Percentiles rank a stretch among this genome's conserved stretches.
Conservation (phyloP, 768 basidiomycete species). For the Russula griseocarnosa region DNA sequence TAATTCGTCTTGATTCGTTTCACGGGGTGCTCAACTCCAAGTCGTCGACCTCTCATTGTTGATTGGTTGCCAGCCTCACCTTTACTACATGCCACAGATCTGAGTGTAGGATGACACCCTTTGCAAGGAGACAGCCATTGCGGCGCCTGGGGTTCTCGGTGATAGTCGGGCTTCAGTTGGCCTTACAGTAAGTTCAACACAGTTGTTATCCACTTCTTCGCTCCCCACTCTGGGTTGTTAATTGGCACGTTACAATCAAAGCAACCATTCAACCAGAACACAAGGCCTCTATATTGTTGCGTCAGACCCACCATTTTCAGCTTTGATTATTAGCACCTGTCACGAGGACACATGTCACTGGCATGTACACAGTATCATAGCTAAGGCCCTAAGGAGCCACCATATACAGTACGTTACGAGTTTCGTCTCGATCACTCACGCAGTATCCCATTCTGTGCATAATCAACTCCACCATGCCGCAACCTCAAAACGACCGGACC, state of each 20-base stretch:
- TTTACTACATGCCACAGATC: too few species aligned
- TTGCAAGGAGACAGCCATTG: too few species aligned
- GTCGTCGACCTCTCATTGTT: too few species aligned
- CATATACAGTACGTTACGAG: too few species aligned
- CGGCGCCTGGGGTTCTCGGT: not conserved
- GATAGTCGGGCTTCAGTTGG: not conserved
- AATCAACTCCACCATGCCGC: not conserved
- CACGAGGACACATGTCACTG: too few species aligned
- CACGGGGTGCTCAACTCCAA: too few species aligned
- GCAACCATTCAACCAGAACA: not conserved
- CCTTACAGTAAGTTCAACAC: too few species aligned
- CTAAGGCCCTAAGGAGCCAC: too few species aligned
- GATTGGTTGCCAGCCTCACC: accelerated
- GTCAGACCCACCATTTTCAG: not conserved
- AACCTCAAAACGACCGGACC: not conserved
- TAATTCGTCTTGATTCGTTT: too few species aligned
- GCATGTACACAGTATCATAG: too few species aligned
- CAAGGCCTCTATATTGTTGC: not conserved
- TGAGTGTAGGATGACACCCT: too few species aligned
- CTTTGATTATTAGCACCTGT: not conserved
- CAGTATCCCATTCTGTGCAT: not conserved
- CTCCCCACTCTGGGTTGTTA: not conserved
- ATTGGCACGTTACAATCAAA: not conserved
- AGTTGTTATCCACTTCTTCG: not conserved
- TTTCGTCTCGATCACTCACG: too few species aligned